Percentiles rank a stretch among this genome's conserved stretches.
Evolutionary conservation across 306 rosid species (phyloP).

Genomic region (Morella rubra): DNA sequence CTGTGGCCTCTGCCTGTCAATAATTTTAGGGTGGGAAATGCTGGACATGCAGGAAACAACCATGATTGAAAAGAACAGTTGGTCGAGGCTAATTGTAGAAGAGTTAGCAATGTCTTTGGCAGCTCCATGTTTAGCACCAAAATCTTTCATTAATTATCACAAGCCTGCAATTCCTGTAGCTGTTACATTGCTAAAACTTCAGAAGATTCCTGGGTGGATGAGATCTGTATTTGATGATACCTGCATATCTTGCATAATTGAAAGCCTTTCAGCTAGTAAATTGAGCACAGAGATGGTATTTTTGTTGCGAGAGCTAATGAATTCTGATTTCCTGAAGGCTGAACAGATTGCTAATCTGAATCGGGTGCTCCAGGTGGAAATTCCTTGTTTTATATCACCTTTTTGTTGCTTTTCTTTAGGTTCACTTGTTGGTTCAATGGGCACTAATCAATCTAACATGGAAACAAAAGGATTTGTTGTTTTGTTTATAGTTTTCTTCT

Average conservation of each 20-base stretch:
- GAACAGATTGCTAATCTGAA: slow-evolving; percentile 57
- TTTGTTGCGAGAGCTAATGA: slow-evolving; percentile 59
- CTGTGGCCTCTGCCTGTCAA: slow-evolving; percentile 67
- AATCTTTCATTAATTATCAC: slow-evolving; percentile 44
- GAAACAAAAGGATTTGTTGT: neutral
- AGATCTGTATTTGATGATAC: slow-evolving; percentile 55
- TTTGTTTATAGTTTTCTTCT: too few relatives aligned
- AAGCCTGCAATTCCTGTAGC: slow-evolving; percentile 63
- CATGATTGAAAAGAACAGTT: slow-evolving; percentile 42
- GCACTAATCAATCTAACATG: neutral
- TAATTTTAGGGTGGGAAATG: slow-evolving; percentile 61
- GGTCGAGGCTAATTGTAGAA: slow-evolving; percentile 82
- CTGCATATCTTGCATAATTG: slow-evolving; percentile 69
- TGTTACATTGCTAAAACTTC: slow-evolving; percentile 54
- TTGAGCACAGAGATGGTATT: slow-evolving; percentile 58
- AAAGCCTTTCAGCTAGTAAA: slow-evolving; percentile 48
- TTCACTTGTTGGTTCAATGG: too few relatives aligned
- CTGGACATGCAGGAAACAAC: slow-evolving; percentile 35
- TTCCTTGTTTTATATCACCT: neutral
- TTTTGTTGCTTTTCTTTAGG: neutral
- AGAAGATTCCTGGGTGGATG: slow-evolving; percentile 67
- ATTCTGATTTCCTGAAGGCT: slow-evolving; percentile 45
- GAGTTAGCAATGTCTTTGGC: slow-evolving; percentile 72
- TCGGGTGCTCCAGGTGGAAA: slow-evolving; percentile 65
- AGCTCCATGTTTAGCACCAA: slow-evolving; percentile 62